These are phyloP conservation scores for Discostella pseudostelligera DNA, from an alignment of 108 stramenopile species.

Conservation along the genomic window DNA sequence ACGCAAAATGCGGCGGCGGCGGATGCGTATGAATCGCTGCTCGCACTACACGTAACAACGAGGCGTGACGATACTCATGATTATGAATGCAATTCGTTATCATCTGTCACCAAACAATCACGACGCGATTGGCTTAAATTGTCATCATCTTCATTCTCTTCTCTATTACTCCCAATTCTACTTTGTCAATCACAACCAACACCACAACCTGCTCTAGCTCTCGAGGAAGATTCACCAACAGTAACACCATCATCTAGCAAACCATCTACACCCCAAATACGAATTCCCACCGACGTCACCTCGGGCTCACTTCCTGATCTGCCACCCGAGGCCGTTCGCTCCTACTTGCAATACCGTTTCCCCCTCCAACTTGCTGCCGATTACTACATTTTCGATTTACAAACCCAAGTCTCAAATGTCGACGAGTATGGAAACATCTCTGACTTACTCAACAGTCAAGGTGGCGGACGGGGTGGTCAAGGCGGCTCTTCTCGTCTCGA, in stretches of 20 bases:
- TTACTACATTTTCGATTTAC: slow-evolving; percentile 76
- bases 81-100: too few relatives aligned
- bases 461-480: slow-evolving; percentile 56
- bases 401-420: slow-evolving; percentile 59
- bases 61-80: too few relatives aligned
- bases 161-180: neutral
- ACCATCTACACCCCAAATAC: neutral
- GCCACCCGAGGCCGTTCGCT: slow-evolving; percentile 66
- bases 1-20: too few relatives aligned
- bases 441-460: slow-evolving; percentile 59
- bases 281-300: slow-evolving; percentile 12
- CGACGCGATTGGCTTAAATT: slow-evolving; percentile 9
- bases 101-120: neutral
- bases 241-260: neutral
- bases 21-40: neutral
- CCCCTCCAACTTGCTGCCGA: slow-evolving; percentile 75
- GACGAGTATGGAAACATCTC: slow-evolving; percentile 70
- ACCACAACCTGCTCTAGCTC: neutral
- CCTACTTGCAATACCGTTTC: slow-evolving; percentile 77
- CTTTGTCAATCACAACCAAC: neutral
- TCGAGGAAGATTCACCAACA: too few relatives aligned
- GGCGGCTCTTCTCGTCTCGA: slow-evolving; percentile 76
- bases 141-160: neutral
- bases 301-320: slow-evolving; percentile 60
- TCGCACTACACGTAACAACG: neutral